Conservation (phyloP, 345 rosid genomes). For the Lepidium sativum region DNA sequence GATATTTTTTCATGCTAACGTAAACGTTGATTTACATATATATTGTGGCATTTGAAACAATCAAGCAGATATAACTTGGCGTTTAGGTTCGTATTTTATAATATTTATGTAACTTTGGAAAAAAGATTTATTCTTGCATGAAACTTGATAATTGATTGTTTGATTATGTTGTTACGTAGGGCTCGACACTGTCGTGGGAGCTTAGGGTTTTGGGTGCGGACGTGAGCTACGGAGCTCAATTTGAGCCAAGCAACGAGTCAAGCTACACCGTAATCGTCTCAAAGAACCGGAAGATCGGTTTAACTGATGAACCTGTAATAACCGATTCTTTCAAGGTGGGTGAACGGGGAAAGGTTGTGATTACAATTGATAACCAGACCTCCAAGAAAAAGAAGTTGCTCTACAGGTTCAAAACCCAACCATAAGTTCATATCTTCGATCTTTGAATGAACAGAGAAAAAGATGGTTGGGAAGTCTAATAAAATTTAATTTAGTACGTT, state of each 20-base stretch:
- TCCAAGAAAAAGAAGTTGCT: conserved; percentile 79
- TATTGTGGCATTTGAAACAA: not conserved
- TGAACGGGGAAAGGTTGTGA: conserved; percentile 62
- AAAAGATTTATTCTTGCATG: no score
- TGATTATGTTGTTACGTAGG: conserved; percentile 31
- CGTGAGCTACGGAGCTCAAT: conserved; percentile 70
- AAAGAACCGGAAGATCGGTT: conserved; percentile 47
- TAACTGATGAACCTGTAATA: conserved; percentile 55
- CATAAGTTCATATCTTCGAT: conserved; percentile 13
- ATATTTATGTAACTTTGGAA: no score
- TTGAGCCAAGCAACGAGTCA: conserved; percentile 55
- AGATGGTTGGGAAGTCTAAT: not conserved
- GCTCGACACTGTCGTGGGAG: conserved; percentile 52
- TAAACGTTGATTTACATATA: not conserved
- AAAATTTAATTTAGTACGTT: conserved; percentile 12
- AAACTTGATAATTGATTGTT: not conserved
- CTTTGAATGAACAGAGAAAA: not conserved
- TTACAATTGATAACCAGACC: conserved; percentile 60
- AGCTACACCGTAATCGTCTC: conserved; percentile 76
- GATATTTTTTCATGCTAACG: not conserved
- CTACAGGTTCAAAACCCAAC: conserved; percentile 68
- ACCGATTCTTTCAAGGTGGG: conserved; percentile 46
- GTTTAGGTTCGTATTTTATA: no score
- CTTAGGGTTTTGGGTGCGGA: conserved; percentile 73
- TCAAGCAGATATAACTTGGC: not conserved